phyloP scores from a whole-genome alignment of 805 yeast species.

The Yarrowia deformans region DNA sequence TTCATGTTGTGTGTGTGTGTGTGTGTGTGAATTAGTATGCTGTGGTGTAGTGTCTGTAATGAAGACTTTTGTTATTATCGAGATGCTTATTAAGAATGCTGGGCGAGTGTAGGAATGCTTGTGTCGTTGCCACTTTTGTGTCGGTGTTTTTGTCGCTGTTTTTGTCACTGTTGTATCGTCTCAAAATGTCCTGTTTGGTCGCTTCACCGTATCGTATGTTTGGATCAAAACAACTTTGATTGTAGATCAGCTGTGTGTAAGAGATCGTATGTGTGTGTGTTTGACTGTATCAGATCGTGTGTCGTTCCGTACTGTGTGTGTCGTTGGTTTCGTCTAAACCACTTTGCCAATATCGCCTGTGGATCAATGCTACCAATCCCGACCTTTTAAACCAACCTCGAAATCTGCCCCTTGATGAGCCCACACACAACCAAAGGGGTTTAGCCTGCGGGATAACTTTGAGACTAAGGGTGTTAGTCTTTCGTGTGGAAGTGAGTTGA shows the following conservation, averaged over 20 bases:
- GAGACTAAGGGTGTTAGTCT: constrained; percentile 27
- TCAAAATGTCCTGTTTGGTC: not conserved
- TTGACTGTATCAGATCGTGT: too few relatives aligned
- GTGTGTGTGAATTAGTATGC: not conserved
- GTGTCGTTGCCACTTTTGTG: too few relatives aligned
- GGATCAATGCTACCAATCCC: too few relatives aligned
- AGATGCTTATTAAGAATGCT: not conserved
- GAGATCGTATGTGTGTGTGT: not conserved
- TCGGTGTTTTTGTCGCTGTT: not conserved
- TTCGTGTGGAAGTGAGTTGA: not conserved
- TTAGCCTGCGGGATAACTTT: constrained; percentile 33
- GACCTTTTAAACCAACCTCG: constrained; percentile 7
- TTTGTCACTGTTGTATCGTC: not conserved
- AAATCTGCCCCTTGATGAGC: constrained; percentile 28
- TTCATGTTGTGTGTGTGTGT: not conserved
- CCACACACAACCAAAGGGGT: constrained; percentile 34
- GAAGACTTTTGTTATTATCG: not conserved
- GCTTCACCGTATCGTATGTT: not conserved
- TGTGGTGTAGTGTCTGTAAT: too few relatives aligned
- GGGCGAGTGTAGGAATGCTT: too few relatives aligned
- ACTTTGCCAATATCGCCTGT: too few relatives aligned
- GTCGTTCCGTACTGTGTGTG: too few relatives aligned
- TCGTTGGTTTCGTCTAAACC: not conserved
- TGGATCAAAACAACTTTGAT: constrained; percentile 1
- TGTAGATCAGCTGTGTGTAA: not conserved